Percentiles rank a stretch among this genome's conserved stretches.
phyloP scores from a whole-genome alignment of 495 filamentous ascomycete genomes.

The Melanomma pulvis-pyrius region DNA sequence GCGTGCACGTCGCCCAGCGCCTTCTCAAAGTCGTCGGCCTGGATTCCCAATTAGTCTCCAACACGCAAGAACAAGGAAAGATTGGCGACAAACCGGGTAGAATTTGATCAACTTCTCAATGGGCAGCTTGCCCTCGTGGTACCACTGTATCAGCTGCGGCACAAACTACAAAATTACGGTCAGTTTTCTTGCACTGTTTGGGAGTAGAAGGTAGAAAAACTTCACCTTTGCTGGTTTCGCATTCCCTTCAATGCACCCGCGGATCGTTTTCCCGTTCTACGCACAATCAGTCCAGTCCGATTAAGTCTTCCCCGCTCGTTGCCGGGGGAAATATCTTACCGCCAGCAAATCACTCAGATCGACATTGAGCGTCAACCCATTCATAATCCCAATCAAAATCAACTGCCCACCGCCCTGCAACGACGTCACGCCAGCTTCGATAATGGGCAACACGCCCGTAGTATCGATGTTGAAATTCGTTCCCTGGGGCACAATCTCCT shows the following conservation, averaged over 20 bases:
- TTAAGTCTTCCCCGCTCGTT: too few species aligned
- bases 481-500: background rate
- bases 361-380: background rate
- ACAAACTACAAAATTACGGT: conserved; percentile 10
- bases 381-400: conserved; percentile 15
- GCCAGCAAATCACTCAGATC: conserved; percentile 7
- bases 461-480: conserved; percentile 20
- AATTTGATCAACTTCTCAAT: conserved; percentile 41
- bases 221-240: conserved; percentile 9
- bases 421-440: background rate
- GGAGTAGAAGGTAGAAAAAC: background rate
- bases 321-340: conserved; percentile 1
- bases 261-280: conserved; percentile 18
- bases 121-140: conserved; percentile 42
- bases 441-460: conserved; percentile 9
- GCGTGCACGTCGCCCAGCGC: conserved; percentile 52
- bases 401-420: conserved; percentile 1
- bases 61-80: too few species aligned
- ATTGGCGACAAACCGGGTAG: conserved; percentile 7
- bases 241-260: conserved; percentile 24
- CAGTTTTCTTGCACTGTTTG: background rate
- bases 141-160: conserved; percentile 40
- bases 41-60: conserved; percentile 33
- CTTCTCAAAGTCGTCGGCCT: conserved; percentile 68
- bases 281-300: background rate